A percentile compares a stretch with the other conserved stretches of the same genome.
Evolutionary conservation across 495 filamentous ascomycete genomes (phyloP).

Genomic region (Aspergillus bertholletiae): DNA sequence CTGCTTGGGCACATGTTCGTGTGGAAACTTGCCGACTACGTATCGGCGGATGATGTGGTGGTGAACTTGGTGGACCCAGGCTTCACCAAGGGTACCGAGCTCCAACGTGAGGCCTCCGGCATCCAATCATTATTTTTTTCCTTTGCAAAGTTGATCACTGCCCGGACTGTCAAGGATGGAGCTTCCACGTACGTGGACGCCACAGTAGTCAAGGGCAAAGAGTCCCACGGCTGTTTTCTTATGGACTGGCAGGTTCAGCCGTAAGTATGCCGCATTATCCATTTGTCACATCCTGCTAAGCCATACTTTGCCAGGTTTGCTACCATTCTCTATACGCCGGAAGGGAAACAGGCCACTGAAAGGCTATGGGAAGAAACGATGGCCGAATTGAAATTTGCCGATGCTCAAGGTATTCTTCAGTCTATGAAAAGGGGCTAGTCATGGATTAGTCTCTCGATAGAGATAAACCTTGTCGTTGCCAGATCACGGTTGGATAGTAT

Average conservation of each 20-base stretch:
- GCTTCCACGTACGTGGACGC: slow-evolving; percentile 41
- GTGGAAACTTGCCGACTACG: slow-evolving; percentile 37
- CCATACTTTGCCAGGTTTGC: slow-evolving; percentile 12
- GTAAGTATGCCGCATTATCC: slow-evolving; percentile 22
- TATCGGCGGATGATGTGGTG: slow-evolving; percentile 40
- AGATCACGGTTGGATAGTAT: too few relatives aligned
- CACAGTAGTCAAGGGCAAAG: slow-evolving; percentile 34
- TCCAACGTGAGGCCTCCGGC: slow-evolving; percentile 26
- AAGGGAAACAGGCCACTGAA: slow-evolving; percentile 33
- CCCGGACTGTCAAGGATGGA: slow-evolving; percentile 26
- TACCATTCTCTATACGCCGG: slow-evolving; percentile 25
- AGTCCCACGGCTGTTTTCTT: slow-evolving; percentile 40
- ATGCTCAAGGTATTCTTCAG: slow-evolving; percentile 26
- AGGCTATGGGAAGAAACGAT: slow-evolving; percentile 43
- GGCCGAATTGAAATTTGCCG: slow-evolving; percentile 37
- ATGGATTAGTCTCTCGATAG: neutral
- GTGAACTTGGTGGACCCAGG: slow-evolving; percentile 47
- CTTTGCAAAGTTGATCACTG: slow-evolving; percentile 21
- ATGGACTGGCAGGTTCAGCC: slow-evolving; percentile 40
- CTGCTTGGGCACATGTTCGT: slow-evolving; percentile 39
- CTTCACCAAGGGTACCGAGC: slow-evolving; percentile 37
- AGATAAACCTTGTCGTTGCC: too few relatives aligned
- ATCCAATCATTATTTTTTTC: slow-evolving; percentile 10
- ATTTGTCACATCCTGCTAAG: neutral
- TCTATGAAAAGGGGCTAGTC: neutral